Conservation (phyloP, 805 yeast genomes). For the Candida silvatica region DNA sequence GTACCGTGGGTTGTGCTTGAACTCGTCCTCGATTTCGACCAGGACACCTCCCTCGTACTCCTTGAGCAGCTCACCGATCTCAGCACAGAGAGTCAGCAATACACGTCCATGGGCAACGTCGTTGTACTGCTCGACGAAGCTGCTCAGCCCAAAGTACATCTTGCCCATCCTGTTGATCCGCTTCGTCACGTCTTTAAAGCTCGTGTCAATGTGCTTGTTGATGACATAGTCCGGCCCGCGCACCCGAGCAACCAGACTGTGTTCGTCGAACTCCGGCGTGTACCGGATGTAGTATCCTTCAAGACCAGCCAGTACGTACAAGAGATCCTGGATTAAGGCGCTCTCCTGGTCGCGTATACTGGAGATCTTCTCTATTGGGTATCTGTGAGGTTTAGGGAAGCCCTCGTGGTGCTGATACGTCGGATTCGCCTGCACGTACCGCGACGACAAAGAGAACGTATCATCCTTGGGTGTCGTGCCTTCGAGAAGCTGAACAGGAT, state of each 20-base stretch:
- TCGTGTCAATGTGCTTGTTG: constrained; percentile 63
- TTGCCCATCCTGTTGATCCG: constrained; percentile 56
- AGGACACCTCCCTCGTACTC: constrained; percentile 25
- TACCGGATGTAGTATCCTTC: constrained; percentile 76
- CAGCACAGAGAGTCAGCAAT: constrained; percentile 62
- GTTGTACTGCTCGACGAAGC: constrained; percentile 56
- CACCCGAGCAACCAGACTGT: constrained; percentile 29
- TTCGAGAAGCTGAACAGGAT: no score
- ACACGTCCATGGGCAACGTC: constrained; percentile 55
- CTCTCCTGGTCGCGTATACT: constrained; percentile 62
- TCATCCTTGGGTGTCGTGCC: no score
- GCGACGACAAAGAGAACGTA: constrained; percentile 6
- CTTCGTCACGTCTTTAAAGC: constrained; percentile 62
- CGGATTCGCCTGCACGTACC: constrained; percentile 15
- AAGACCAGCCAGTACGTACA: constrained; percentile 57
- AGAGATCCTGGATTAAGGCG: constrained; percentile 58
- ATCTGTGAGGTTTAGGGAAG: constrained; percentile 14
- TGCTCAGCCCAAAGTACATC: constrained; percentile 45
- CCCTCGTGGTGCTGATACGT: constrained; percentile 8
- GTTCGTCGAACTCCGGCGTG: constrained; percentile 50
- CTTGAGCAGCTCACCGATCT: constrained; percentile 38
- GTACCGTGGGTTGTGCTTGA: constrained; percentile 38
- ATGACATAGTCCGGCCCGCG: constrained; percentile 71
- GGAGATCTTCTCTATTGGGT: constrained; percentile 36
- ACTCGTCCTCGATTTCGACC: constrained; percentile 43